Evolutionary conservation across 768 basidiomycete species (phyloP).

Genomic region (Punctularia strigosozonata): DNA sequence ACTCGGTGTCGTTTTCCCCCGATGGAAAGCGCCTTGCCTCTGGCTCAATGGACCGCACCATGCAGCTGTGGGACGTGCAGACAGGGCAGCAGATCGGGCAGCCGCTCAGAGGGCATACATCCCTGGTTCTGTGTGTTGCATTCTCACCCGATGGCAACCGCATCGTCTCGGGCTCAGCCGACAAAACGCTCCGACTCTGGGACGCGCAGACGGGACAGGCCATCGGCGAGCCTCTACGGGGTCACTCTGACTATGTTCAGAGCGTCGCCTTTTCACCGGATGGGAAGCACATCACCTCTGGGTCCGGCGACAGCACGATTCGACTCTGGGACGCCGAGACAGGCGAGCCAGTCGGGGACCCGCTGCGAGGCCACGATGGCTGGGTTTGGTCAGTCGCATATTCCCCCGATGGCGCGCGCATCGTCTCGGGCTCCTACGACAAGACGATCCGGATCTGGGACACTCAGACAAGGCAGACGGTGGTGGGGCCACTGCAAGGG

Average conservation of each 20-base stretch:
- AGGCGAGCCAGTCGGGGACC: constrained; percentile 11
- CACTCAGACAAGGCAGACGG: constrained; percentile 6
- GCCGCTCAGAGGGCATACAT: no score
- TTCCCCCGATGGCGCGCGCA: neutral
- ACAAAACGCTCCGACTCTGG: no score
- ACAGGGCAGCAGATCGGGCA: no score
- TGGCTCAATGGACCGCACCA: neutral
- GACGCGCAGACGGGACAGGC: no score
- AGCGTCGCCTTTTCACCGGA: constrained; percentile 11
- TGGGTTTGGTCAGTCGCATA: neutral
- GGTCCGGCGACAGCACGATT: constrained; percentile 5
- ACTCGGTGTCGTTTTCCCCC: neutral
- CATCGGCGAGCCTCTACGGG: constrained; percentile 1
- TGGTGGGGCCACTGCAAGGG: neutral
- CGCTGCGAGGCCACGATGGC: neutral
- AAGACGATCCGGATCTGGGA: constrained; percentile 1
- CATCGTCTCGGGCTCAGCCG: no score
- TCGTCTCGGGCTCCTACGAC: neutral
- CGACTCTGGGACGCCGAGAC: constrained; percentile 10
- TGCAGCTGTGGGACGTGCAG: neutral
- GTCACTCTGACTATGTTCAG: constrained; percentile 5
- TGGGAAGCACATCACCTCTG: constrained; percentile 8
- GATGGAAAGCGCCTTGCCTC: neutral
- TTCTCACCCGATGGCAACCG: no score
- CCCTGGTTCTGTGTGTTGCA: no score